Evolutionary conservation across 371 early-diverging fungal genomes (phyloP), one percentile per base, ranked within the genome.

Genomic region (Mortierella sp.): DNA sequence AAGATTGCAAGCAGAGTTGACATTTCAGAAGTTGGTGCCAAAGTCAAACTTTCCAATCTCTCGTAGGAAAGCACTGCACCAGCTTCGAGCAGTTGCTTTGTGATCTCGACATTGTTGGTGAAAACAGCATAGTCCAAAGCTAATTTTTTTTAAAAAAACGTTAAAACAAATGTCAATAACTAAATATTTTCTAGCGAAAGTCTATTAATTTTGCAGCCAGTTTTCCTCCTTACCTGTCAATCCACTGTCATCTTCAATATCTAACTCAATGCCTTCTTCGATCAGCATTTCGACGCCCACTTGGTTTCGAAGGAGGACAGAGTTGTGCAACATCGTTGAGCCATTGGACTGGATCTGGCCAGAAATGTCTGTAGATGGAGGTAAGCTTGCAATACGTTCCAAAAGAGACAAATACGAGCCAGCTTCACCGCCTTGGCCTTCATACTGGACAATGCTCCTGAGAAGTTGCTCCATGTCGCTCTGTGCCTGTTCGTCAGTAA

Each of bases 401-500:
- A 78, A 37, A 55, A 78, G 47, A 4, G 78, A 68, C 24, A 72
- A 37, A 49, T 69, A 78, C 0, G 71, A 68, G 8, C 70, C 73
- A 22, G 69, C 61, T 54, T 78, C 78, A n/a, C 78, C 73, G 22
- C 66, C 66, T n/a, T 78, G 72, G 12, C 78, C 66, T 18, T 28
- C 55, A 40, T 78, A 70, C 64, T 78, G 72, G 22, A 77, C 68
- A 55, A 76, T 14, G 35, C 66, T 76, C 37, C 77, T 68, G 68
- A 77, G 55, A 43, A 77, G 54, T 62, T 77, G 77, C 45, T 77
- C 77, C 69, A 77, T 72, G 30, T 77, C 77, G 37, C 77, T 77
- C 58, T 77, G 77, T 2, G 77, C 77, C 60, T 77, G 77, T 47
- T 77, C 77, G n/a, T 77, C 77, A 35, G 77, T 77, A 55, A 77